A percentile compares a stretch with the other conserved stretches of the same genome.
phyloP scores from a whole-genome alignment of 208 protist species.

The Leishmania aethiopica region DNA sequence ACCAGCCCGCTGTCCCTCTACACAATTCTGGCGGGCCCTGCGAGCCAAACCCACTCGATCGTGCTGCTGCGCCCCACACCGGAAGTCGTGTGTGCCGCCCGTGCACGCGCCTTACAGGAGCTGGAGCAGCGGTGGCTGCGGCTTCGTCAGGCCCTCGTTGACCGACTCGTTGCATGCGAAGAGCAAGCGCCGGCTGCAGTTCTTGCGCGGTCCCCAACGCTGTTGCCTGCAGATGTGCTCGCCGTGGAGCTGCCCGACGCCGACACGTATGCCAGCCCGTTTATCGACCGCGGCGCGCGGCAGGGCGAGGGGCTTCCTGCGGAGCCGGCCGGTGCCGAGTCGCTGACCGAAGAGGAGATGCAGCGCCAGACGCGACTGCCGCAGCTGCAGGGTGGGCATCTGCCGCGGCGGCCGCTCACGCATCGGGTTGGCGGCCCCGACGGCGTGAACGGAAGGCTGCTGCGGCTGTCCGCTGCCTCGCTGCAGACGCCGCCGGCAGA shows the following conservation, averaged over 20 bases:
- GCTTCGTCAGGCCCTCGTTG: slow-evolving; percentile 43
- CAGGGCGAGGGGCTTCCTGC: slow-evolving; percentile 4
- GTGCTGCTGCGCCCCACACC: slow-evolving; percentile 58
- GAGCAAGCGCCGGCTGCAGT: slow-evolving; percentile 27
- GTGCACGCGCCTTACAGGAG: slow-evolving; percentile 42
- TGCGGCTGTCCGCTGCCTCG: background rate
- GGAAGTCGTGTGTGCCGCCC: slow-evolving; percentile 36
- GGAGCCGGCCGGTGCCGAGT: slow-evolving; percentile 5
- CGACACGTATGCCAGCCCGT: slow-evolving; percentile 43
- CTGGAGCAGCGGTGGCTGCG: slow-evolving; percentile 48
- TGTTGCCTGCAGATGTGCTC: background rate
- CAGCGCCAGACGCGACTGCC: slow-evolving; percentile 22
- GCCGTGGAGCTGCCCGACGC: slow-evolving; percentile 37
- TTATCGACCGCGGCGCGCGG: slow-evolving; percentile 25
- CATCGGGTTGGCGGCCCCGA: background rate
- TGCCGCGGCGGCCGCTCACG: background rate
- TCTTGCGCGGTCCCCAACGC: background rate
- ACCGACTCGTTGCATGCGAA: slow-evolving; percentile 40
- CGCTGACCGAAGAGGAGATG: slow-evolving; percentile 24
- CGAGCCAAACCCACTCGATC: slow-evolving; percentile 49
- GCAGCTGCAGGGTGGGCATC: slow-evolving; percentile 21
- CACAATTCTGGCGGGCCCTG: slow-evolving; percentile 50
- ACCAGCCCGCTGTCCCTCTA: slow-evolving; percentile 43
- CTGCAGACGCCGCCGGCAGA: background rate
- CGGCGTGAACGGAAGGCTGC: background rate